Evolutionary conservation across 1,284 basidiomycete species (phyloP).

Genomic region (Irpex sp.): DNA sequence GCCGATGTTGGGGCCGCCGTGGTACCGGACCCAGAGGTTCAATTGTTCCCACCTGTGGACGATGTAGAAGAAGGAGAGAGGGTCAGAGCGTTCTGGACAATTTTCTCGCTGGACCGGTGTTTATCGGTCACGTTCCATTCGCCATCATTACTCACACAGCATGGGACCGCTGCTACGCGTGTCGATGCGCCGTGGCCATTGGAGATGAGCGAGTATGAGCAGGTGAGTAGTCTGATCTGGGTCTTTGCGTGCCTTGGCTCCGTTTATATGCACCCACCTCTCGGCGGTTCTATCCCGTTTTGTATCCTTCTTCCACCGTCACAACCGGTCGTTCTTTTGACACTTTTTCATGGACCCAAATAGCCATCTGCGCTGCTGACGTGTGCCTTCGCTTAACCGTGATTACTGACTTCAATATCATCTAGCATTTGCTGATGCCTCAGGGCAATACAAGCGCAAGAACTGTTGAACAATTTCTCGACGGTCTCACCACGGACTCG

Average conservation of each 20-base stretch:
- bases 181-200: slow-evolving; percentile 43
- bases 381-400: neutral
- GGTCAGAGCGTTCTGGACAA: slow-evolving; percentile 45
- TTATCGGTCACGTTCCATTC: slow-evolving; percentile 36
- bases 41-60: slow-evolving; percentile 31
- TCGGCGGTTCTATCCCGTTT: neutral
- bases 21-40: slow-evolving; percentile 11
- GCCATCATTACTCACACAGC: slow-evolving; percentile 29
- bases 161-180: slow-evolving; percentile 25
- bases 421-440: slow-evolving; percentile 20
- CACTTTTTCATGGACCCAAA: neutral
- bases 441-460: slow-evolving; percentile 19
- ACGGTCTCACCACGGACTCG: slow-evolving; percentile 20
- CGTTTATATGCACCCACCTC: neutral
- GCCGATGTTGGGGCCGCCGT: slow-evolving; percentile 1
- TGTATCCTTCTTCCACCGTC: neutral
- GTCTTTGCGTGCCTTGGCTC: neutral
- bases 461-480: slow-evolving; percentile 31
- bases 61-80: slow-evolving; percentile 40
- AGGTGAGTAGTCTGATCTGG: slow-evolving; percentile 15
- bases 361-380: neutral
- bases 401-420: neutral
- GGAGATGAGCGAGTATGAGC: slow-evolving; percentile 30
- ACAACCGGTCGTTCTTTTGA: neutral
- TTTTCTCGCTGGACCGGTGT: slow-evolving; percentile 38